Percentiles rank a stretch among this genome's conserved stretches.
These are phyloP conservation scores for Tilletia setariae DNA, from an alignment of 1,284 basidiomycete genomes.

Conservation along the genomic window DNA sequence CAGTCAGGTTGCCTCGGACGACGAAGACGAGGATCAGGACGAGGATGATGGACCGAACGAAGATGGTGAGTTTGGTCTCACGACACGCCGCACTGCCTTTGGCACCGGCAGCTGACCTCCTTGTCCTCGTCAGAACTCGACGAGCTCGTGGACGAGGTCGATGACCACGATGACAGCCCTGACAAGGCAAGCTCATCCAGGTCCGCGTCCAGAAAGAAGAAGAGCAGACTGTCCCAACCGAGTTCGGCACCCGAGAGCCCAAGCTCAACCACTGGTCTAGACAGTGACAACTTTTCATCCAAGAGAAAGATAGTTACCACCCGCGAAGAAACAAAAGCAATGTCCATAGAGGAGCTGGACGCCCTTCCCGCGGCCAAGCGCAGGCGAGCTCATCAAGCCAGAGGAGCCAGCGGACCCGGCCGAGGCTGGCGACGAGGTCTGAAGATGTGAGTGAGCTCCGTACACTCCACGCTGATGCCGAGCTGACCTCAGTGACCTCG, in stretches of 20 bases:
- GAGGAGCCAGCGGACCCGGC: conserved; percentile 50
- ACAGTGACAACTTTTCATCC: no score
- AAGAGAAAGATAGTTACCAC: not conserved
- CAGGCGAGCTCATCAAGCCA: conserved; percentile 44
- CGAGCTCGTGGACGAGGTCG: conserved; percentile 12
- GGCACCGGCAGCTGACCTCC: not conserved
- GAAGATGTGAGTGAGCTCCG: conserved; percentile 30
- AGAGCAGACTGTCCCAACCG: not conserved
- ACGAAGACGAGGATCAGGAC: not conserved
- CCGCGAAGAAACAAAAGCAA: not conserved
- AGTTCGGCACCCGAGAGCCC: not conserved
- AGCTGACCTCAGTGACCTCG: not conserved
- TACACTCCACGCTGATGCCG: not conserved
- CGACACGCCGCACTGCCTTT: not conserved
- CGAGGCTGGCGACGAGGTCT: conserved; percentile 51
- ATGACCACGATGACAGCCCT: not conserved
- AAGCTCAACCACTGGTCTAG: not conserved
- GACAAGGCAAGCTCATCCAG: not conserved
- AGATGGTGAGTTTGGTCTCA: not conserved
- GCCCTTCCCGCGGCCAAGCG: conserved; percentile 51
- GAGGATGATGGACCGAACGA: not conserved
- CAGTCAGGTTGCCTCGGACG: conserved; percentile 3
- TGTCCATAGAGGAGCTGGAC: conserved; percentile 35
- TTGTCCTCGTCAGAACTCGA: not conserved
- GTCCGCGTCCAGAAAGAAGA: not conserved